Percentiles rank a stretch among this genome's conserved stretches.
These are phyloP conservation scores for Trichoderma gamsii DNA, from an alignment of 495 filamentous ascomycete species.

Conservation along the genomic window DNA sequence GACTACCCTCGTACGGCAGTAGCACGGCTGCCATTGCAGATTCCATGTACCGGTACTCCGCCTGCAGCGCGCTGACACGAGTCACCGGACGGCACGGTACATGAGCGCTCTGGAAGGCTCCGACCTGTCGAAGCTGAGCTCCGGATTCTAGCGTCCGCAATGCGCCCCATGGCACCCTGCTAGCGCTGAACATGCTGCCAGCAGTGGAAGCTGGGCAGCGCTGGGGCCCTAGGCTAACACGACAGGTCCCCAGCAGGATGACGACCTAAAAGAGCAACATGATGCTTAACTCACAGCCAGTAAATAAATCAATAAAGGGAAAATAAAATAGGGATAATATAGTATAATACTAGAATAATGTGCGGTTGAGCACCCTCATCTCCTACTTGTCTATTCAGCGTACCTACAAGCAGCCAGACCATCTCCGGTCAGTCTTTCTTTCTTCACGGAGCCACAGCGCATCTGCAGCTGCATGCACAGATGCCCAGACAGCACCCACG, in stretches of 20 bases:
- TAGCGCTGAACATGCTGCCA: background rate
- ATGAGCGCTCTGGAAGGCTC: background rate
- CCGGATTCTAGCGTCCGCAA: background rate
- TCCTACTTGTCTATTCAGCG: too few species aligned
- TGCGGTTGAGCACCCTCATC: too few species aligned
- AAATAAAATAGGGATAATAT: too few species aligned
- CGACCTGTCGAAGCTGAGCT: constrained; percentile 10
- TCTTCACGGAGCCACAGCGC: background rate
- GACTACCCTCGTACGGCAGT: background rate
- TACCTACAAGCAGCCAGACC: background rate
- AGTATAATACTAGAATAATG: too few species aligned
- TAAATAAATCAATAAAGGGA: too few species aligned
- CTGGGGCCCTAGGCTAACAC: background rate
- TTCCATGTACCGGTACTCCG: background rate
- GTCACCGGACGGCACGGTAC: background rate
- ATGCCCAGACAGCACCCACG: background rate
- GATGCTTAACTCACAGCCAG: too few species aligned
- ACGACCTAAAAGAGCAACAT: too few species aligned
- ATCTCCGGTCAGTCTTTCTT: background rate
- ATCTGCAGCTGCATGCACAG: background rate
- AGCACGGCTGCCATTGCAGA: background rate
- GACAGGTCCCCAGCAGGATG: too few species aligned
- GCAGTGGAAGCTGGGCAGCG: background rate
- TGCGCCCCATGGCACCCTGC: background rate
- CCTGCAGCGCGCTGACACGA: background rate